phyloP scores from a whole-genome alignment of 1,139 yeast species.

The Lodderomyces elongisporus region DNA sequence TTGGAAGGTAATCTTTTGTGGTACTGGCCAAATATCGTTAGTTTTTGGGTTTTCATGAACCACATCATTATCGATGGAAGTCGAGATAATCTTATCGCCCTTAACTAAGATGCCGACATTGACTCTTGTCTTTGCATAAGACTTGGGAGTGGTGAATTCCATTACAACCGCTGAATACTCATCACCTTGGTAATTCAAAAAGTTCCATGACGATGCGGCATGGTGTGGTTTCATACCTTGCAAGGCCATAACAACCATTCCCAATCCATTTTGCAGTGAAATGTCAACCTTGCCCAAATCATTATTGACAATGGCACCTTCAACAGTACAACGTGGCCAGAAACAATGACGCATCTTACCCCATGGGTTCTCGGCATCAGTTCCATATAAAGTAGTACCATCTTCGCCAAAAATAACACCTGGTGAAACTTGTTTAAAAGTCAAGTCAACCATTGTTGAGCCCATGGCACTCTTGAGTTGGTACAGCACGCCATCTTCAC shows the following conservation, averaged over 20 bases:
- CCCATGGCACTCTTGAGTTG: constrained; percentile 1
- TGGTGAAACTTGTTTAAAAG: neutral
- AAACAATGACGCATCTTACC: constrained; percentile 93
- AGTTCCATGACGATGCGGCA: constrained; percentile 97
- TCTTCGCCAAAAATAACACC: constrained; percentile 89
- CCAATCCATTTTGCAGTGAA: constrained; percentile 39
- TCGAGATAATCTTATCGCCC: constrained; percentile 58
- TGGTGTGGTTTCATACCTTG: constrained; percentile 99
- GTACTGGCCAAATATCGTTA: constrained; percentile 90
- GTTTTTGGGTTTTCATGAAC: constrained; percentile 53
- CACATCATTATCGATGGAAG: constrained; percentile 62
- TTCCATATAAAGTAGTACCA: constrained; percentile 83
- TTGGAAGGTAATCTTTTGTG: constrained; percentile 58
- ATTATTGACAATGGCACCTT: constrained; percentile 52
- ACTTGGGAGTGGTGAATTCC: constrained; percentile 93
- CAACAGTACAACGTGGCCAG: constrained; percentile 84
- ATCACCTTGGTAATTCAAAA: constrained; percentile 80
- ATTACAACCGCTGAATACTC: constrained; percentile 72
- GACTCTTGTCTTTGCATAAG: constrained; percentile 80
- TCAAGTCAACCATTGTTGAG: neutral
- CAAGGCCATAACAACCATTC: constrained; percentile 95
- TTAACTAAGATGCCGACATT: constrained; percentile 70
- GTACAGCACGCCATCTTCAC: neutral
- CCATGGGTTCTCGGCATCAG: constrained; percentile 82
- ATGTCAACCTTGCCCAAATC: constrained; percentile 23